Evolutionary conservation across 2,329 filamentous ascomycete species (phyloP), one percentile per base, ranked within the genome.

Genomic region (Nemania sp.): DNA sequence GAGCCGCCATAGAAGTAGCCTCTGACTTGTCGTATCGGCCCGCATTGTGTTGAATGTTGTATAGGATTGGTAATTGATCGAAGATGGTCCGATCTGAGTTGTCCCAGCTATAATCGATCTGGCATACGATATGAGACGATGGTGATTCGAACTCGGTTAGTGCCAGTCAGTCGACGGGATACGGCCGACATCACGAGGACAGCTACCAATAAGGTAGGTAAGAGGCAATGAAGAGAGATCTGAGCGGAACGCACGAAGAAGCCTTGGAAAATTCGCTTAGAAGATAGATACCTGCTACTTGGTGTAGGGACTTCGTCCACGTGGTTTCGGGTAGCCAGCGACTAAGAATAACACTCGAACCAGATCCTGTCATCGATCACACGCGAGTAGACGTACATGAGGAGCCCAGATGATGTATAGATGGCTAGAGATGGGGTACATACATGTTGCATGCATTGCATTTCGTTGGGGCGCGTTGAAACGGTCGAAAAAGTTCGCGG

Each of bases 341-440:
- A 29, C 62, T 63, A 65, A 60, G 46, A 60, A 63, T 63, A 65
- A 57, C 40, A 39, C 50, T 54, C 35, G 59, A 54, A 53, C 57
- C 62, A 54, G 12, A 56, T 55, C 60, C 50, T 63, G 35, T 55
- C 35, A 45, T 42, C 34, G 50, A 60, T 60, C 53, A 63, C 57
- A 51, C 52, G n/a, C n/a, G 39, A 57, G 55, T 47, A 53, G 49
- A 49, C 15, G 34, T 59, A 50, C 35, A 35, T 45, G 37, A 42
- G 50, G 20, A 50, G 32, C 46, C 35, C 46, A 32, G 32, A 42
- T 53, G 35, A 32, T n/a, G n/a, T n/a, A n/a, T 20, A n/a, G 20
- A 35, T 21, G 18, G 35, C 39, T 21, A 40, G 18, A 53, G 25
- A 60, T 54, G 53, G 54, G 53, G 60, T 58, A 60, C 56, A 62